These are phyloP conservation scores for Aspergillus leporis DNA, from an alignment of 495 filamentous ascomycete species.

Conservation along the genomic window DNA sequence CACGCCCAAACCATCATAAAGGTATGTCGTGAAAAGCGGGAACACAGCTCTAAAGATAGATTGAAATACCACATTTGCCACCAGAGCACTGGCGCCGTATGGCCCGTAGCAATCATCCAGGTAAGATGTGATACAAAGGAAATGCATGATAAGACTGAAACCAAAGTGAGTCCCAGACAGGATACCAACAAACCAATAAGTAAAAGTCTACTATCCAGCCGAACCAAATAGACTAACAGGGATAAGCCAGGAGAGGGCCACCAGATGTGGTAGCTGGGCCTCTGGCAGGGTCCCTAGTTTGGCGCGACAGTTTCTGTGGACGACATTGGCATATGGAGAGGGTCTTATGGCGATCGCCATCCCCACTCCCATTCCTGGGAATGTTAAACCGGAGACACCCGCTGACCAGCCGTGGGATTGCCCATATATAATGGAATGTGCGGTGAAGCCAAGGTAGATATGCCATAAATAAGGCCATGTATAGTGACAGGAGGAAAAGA, in stretches of 20 bases:
- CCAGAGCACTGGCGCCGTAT: conserved; percentile 68
- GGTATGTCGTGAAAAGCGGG: conserved; percentile 65
- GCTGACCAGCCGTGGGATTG: conserved; percentile 63
- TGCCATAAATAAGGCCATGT: conserved; percentile 66
- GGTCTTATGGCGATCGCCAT: conserved; percentile 56
- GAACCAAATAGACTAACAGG: conserved; percentile 53
- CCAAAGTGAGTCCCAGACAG: conserved; percentile 60
- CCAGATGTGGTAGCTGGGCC: conserved; percentile 27
- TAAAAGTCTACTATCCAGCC: conserved; percentile 56
- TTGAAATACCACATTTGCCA: conserved; percentile 62
- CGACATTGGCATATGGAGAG: conserved; percentile 5
- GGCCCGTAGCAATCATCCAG: conserved; percentile 70
- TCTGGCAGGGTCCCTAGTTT: conserved; percentile 19
- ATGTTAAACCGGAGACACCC: conserved; percentile 63
- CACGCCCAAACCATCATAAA: conserved; percentile 65
- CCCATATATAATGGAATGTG: conserved; percentile 64
- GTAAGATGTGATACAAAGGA: conserved; percentile 66
- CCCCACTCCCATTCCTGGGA: conserved; percentile 67
- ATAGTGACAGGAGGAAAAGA: conserved; percentile 49
- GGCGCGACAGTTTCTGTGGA: conserved; percentile 23
- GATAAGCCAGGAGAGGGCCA: conserved; percentile 23
- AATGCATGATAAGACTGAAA: conserved; percentile 62
- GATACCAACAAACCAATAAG: conserved; percentile 62
- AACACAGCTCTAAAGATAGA: conserved; percentile 65
- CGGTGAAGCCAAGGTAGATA: conserved; percentile 72